Conservation (phyloP, 2,329 filamentous ascomycete genomes). For the Epichloe typhina region DNA sequence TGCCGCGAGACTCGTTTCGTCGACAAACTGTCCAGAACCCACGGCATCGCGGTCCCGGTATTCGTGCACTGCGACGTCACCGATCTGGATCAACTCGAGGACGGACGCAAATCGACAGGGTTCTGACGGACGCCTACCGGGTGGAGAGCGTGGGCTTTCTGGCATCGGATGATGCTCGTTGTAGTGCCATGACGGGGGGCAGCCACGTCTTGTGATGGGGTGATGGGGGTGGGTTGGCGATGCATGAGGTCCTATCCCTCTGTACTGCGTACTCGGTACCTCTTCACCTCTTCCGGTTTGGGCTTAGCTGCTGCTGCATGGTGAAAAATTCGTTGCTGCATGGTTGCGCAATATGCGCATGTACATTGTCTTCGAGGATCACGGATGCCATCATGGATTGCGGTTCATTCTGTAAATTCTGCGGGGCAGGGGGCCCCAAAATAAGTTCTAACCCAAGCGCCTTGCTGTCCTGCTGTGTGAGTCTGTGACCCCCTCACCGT, state of each 20-base stretch:
- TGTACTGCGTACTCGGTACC: no score
- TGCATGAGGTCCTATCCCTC: background rate
- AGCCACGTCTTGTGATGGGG: constrained; percentile 23
- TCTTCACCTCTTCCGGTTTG: no score
- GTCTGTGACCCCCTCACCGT: no score
- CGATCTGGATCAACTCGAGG: constrained; percentile 19
- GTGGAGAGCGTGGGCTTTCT: constrained; percentile 27
- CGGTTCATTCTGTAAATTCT: no score
- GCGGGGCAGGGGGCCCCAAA: no score
- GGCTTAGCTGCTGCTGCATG: no score
- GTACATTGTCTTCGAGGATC: no score
- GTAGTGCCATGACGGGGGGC: constrained; percentile 27
- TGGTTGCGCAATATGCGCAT: no score
- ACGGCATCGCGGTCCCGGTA: constrained; percentile 15
- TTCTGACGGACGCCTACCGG: constrained; percentile 29
- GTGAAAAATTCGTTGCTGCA: no score
- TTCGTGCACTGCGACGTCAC: constrained; percentile 31
- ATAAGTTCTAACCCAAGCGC: no score
- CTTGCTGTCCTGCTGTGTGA: no score
- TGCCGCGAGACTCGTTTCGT: constrained; percentile 16
- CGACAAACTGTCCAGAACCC: constrained; percentile 9
- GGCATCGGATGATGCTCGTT: constrained; percentile 28
- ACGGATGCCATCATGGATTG: no score
- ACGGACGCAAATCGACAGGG: constrained; percentile 27
- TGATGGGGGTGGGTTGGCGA: constrained; percentile 20